Conservation (phyloP, 495 filamentous ascomycete species). For the Annulohypoxylon bovei region DNA sequence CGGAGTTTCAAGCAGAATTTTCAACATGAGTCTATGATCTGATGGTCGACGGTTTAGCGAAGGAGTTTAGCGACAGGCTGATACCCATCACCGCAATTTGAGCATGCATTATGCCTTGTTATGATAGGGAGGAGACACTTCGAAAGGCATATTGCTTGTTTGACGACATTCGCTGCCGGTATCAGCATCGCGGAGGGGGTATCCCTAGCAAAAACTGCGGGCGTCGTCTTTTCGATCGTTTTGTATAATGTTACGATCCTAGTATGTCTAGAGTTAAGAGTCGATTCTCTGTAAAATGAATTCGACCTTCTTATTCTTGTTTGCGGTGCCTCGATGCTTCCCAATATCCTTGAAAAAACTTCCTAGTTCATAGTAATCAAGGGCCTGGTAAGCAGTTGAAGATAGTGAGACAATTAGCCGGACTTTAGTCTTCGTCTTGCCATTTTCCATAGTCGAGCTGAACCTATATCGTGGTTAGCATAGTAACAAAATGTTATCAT, state of each 20-base stretch:
- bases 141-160: constrained; percentile 40
- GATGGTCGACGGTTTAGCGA: constrained; percentile 49
- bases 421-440: constrained; percentile 45
- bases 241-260: constrained; percentile 26
- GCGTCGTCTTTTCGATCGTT: constrained; percentile 28
- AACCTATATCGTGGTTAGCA: constrained; percentile 42
- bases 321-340: constrained; percentile 40
- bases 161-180: constrained; percentile 41
- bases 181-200: constrained; percentile 33
- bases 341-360: constrained; percentile 46
- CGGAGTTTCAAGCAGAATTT: constrained; percentile 2
- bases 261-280: constrained; percentile 28
- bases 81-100: constrained; percentile 47
- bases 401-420: constrained; percentile 46
- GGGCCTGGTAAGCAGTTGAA: constrained; percentile 26
- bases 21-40: constrained; percentile 44
- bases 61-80: constrained; percentile 45
- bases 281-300: constrained; percentile 38
- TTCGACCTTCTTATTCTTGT: constrained; percentile 41
- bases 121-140: constrained; percentile 25
- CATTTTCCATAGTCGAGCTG: constrained; percentile 32
- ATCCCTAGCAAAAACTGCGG: constrained; percentile 25
- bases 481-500: not conserved
- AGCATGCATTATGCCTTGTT: constrained; percentile 41
- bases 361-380: constrained; percentile 42